Evolutionary conservation across 805 yeast species (phyloP), one percentile per base, ranked within the genome.

Genomic region (Metschnikowia arizonensis): DNA sequence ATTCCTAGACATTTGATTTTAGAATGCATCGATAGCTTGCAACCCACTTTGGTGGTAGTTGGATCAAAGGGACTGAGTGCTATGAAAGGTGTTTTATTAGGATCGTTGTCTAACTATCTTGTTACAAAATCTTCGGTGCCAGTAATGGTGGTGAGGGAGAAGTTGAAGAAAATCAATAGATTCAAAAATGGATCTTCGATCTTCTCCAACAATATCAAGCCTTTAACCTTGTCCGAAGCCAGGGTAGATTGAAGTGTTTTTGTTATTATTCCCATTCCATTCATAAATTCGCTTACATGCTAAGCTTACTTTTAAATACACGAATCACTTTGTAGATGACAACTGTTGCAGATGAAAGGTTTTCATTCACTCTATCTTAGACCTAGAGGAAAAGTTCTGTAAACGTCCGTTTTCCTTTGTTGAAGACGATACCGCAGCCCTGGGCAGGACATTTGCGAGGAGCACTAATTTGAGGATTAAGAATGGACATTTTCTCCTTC

Each of bases 31-130:
- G 87, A 84, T 56, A 80, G 82, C 55, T 70, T 84, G 46, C 79
- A 80, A 43, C 91, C 90, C 4, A 82, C 87, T 0, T 66, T 85
- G 57, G 89, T 85, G 5, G 76, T 84, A 42, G 85, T 84, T 9
- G 91, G 91, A 0, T 83, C 88, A 3, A 78, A 83, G 53, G 91
- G 91, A 25, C 79, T 80, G 50, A 72, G 80, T 45, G 87, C 88
- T 3, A 65, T 84, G 29, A 81, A 81, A 60, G 90, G 91, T 5
- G 88, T 84, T 7, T 71, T 84, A 43, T 72, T 83, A 49, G 91
- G 91, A 2, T 80, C 86, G 2, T 72, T 85, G 47, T 81, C 88
- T 2, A 84, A 84, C 55, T 83, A 84, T 60, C 65, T 84, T 50
- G 88, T 84, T 14, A 80, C 87, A 14, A 80, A 82, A 60, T 77